phyloP scores from a whole-genome alignment of 2,329 filamentous ascomycete genomes.

The Paracoccidioides lutzii region DNA sequence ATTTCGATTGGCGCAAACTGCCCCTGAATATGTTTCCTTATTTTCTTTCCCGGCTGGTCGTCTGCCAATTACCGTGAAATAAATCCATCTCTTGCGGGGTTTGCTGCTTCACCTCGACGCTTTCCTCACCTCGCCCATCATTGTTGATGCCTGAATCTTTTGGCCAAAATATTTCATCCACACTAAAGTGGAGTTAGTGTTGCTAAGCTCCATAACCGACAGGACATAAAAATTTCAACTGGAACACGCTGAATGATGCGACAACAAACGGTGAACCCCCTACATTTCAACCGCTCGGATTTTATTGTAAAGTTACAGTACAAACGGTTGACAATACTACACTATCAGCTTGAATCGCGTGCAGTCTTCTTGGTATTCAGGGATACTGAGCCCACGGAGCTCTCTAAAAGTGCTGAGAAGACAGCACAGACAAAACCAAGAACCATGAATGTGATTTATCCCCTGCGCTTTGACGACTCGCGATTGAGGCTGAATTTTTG shows the following conservation, averaged over 20 bases:
- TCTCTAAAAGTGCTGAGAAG: neutral
- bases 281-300: neutral
- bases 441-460: neutral
- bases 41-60: neutral
- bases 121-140: neutral
- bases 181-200: too few relatives aligned
- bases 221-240: neutral
- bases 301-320: neutral
- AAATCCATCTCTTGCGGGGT: neutral
- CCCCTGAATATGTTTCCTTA: neutral
- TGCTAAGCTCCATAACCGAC: too few relatives aligned
- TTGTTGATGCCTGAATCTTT: neutral
- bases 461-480: neutral
- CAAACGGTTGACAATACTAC: neutral
- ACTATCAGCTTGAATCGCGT: neutral
- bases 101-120: neutral
- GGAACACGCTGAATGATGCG: neutral
- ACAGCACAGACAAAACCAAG: neutral
- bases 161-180: neutral
- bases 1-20: neutral
- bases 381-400: neutral
- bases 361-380: neutral
- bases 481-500: neutral
- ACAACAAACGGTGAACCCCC: neutral
- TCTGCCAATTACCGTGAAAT: neutral